Conservation (phyloP, 75 land plant species). For the Chamaecyparis obtusa region DNA sequence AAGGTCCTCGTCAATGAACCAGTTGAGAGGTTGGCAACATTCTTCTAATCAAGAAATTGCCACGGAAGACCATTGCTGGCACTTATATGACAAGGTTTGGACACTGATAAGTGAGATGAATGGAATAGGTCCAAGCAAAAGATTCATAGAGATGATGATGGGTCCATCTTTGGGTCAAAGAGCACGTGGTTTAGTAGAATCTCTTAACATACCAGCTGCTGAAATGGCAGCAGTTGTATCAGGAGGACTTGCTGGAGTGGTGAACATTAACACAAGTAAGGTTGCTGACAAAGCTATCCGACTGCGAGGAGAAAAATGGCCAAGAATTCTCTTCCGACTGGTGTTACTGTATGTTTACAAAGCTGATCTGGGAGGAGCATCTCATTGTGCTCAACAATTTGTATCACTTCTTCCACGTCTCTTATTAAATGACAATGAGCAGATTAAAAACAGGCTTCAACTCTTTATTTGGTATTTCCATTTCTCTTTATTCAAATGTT, state of each 20-base stretch:
- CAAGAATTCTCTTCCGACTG: constrained; percentile 77
- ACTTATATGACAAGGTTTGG: constrained; percentile 80
- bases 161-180: constrained; percentile 89
- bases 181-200: constrained; percentile 98
- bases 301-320: constrained; percentile 86
- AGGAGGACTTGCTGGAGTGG: constrained; percentile 86
- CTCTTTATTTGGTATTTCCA: constrained; percentile 80
- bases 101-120: constrained; percentile 68
- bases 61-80: constrained; percentile 62
- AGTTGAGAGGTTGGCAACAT: constrained; percentile 27
- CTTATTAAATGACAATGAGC: constrained; percentile 76
- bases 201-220: constrained; percentile 94
- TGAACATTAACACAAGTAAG: constrained; percentile 68
- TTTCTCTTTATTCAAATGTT: constrained; percentile 8
- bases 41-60: constrained; percentile 26
- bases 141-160: constrained; percentile 19
- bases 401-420: constrained; percentile 76
- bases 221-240: constrained; percentile 99
- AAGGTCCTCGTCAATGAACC: constrained; percentile 17
- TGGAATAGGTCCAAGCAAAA: constrained; percentile 67
- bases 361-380: constrained; percentile 72
- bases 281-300: constrained; percentile 87
- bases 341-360: constrained; percentile 71
- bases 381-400: constrained; percentile 77
- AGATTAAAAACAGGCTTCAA: constrained; percentile 81